A percentile compares a stretch with the other conserved stretches of the same genome.
Evolutionary conservation across 106 monocot species (phyloP).

Genomic region (Acanthochlamys bracteata): DNA sequence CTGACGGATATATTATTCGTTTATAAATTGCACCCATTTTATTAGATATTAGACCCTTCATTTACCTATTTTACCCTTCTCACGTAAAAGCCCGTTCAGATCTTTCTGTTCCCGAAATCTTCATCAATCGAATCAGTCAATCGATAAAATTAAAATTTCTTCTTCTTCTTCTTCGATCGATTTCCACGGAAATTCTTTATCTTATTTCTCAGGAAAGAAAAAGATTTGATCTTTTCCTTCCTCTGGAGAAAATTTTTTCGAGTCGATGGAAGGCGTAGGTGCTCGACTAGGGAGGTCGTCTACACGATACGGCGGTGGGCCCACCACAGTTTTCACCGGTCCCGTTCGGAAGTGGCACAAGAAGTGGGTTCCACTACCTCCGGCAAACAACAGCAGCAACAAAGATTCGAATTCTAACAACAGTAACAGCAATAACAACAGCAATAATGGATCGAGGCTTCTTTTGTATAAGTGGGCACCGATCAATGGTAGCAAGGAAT

Average conservation of each 20-base stretch:
- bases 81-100: too few species aligned
- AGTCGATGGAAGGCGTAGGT: slow-evolving; percentile 80
- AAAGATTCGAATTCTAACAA: slow-evolving; percentile 1
- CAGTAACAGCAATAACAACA: slow-evolving; percentile 1
- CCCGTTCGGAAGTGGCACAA: slow-evolving; percentile 90
- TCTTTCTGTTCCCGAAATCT: too few species aligned
- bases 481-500: slow-evolving; percentile 14
- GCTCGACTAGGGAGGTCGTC: slow-evolving; percentile 85
- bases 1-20: too few species aligned
- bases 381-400: slow-evolving; percentile 11
- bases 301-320: slow-evolving; percentile 74
- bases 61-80: too few species aligned
- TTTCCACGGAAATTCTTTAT: too few species aligned
- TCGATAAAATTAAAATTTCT: too few species aligned
- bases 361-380: slow-evolving; percentile 66
- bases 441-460: slow-evolving; percentile 26
- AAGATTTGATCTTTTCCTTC: background rate
- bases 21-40: too few species aligned
- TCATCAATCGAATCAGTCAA: too few species aligned
- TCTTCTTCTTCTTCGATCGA: too few species aligned
- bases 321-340: slow-evolving; percentile 73
- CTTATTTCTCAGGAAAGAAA: background rate
- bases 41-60: too few species aligned
- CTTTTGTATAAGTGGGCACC: slow-evolving; percentile 84
- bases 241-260: too few species aligned